Conservation (phyloP, 768 basidiomycete genomes). For the Bullera alba region DNA sequence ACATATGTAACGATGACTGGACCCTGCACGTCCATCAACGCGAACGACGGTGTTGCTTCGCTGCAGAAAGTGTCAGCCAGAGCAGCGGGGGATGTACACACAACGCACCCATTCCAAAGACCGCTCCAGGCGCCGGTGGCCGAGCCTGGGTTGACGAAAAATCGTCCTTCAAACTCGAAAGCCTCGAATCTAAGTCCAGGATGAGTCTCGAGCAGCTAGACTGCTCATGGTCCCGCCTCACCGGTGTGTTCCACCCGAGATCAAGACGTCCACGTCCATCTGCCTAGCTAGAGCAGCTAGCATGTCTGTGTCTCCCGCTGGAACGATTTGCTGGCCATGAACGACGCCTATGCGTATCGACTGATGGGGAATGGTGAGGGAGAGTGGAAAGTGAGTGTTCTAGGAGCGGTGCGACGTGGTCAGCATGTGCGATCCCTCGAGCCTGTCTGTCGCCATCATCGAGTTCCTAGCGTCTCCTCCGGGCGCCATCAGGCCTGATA, state of each 20-base stretch:
- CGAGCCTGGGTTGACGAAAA: slow-evolving; percentile 93
- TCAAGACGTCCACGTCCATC: slow-evolving; percentile 94
- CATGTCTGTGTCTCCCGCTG: slow-evolving; percentile 86
- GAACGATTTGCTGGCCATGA: slow-evolving; percentile 89
- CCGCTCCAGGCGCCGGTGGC: slow-evolving; percentile 94
- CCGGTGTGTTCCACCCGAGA: slow-evolving; percentile 93
- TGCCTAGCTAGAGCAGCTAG: slow-evolving; percentile 79
- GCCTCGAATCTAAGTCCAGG: slow-evolving; percentile 71
- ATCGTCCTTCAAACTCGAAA: slow-evolving; percentile 78
- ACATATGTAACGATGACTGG: slow-evolving; percentile 95
- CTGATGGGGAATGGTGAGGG: slow-evolving; percentile 68
- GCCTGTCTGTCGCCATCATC: too few species aligned
- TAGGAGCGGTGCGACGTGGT: slow-evolving; percentile 27
- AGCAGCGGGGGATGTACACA: slow-evolving; percentile 1
- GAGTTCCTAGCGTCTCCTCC: too few species aligned
- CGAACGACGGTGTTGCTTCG: slow-evolving; percentile 86
- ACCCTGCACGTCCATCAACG: slow-evolving; percentile 95
- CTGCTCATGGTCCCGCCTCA: slow-evolving; percentile 47
- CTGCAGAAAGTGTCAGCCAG: slow-evolving; percentile 47
- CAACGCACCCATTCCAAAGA: slow-evolving; percentile 57
- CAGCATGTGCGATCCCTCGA: too few species aligned
- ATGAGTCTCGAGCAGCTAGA: not conserved
- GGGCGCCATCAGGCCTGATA: too few species aligned
- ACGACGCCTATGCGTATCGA: slow-evolving; percentile 87
- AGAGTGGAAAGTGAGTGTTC: slow-evolving; percentile 69